phyloP scores from a whole-genome alignment of 306 rosid genomes.

The Pyrus pyrifolia region DNA sequence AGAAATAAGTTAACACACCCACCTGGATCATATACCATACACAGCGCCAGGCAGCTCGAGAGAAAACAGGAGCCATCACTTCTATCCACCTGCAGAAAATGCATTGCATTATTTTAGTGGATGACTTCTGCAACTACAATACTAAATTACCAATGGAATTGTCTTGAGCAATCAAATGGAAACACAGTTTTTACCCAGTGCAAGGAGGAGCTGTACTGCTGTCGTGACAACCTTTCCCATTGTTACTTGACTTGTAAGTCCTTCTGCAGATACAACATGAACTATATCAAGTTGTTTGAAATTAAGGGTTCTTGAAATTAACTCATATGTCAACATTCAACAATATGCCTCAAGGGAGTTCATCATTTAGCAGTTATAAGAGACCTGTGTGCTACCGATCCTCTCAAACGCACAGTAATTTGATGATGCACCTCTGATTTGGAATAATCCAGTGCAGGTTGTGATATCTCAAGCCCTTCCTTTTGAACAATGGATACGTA shows the following conservation, averaged over 20 bases:
- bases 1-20: conserved; percentile 1
- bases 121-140: background rate
- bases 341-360: background rate
- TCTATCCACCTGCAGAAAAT: conserved; percentile 77
- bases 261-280: conserved; percentile 48
- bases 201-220: conserved; percentile 85
- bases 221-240: conserved; percentile 55
- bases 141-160: background rate
- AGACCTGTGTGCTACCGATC: conserved; percentile 75
- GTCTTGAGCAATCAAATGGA: background rate
- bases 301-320: background rate
- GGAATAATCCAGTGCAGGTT: conserved; percentile 75
- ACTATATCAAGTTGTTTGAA: background rate
- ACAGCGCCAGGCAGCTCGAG: conserved; percentile 85
- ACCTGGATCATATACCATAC: conserved; percentile 97
- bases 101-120: conserved; percentile 10
- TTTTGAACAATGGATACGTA: conserved; percentile 56
- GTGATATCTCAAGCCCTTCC: conserved; percentile 86
- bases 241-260: conserved; percentile 40
- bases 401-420: conserved; percentile 69
- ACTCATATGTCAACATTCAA: background rate
- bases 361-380: background rate
- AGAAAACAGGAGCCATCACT: conserved; percentile 98
- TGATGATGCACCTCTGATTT: conserved; percentile 83
- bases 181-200: conserved; percentile 56